Percentiles rank a stretch among this genome's conserved stretches.
These are phyloP conservation scores for Carex arenaria DNA, from an alignment of 202 grass and related monocot genomes.

Conservation along the genomic window DNA sequence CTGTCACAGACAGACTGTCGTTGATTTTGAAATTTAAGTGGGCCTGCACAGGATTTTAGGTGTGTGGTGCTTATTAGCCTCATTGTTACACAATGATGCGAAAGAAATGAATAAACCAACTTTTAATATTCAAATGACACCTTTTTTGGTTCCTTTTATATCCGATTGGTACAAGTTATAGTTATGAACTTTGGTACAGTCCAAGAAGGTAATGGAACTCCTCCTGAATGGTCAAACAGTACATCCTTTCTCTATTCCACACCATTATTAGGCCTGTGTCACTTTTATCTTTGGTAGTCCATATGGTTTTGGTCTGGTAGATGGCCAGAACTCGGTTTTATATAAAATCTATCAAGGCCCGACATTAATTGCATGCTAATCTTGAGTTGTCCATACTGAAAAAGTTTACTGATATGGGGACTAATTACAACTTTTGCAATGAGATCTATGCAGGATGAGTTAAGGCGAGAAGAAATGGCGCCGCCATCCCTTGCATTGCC, in stretches of 20 bases:
- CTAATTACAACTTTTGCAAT: not conserved
- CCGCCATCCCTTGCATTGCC: slow-evolving; percentile 21
- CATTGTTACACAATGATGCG: no score
- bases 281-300: not conserved
- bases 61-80: not conserved
- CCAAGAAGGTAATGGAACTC: not conserved
- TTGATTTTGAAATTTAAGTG: not conserved
- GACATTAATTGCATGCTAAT: not conserved
- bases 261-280: not conserved
- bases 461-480: slow-evolving; percentile 60
- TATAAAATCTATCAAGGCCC: not conserved
- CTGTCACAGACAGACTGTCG: not conserved
- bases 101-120: not conserved
- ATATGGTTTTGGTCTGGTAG: not conserved
- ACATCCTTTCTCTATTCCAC: not conserved
- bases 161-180: not conserved
- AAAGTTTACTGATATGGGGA: not conserved
- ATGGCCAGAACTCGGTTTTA: not conserved
- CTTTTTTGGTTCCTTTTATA: not conserved
- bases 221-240: not conserved
- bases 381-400: not conserved
- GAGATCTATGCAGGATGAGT: slow-evolving; percentile 58
- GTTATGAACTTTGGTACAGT: not conserved
- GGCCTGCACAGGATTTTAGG: not conserved
- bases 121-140: not conserved